Evolutionary conservation across 345 rosid species (phyloP).

Genomic region (Eutrema japonicum): DNA sequence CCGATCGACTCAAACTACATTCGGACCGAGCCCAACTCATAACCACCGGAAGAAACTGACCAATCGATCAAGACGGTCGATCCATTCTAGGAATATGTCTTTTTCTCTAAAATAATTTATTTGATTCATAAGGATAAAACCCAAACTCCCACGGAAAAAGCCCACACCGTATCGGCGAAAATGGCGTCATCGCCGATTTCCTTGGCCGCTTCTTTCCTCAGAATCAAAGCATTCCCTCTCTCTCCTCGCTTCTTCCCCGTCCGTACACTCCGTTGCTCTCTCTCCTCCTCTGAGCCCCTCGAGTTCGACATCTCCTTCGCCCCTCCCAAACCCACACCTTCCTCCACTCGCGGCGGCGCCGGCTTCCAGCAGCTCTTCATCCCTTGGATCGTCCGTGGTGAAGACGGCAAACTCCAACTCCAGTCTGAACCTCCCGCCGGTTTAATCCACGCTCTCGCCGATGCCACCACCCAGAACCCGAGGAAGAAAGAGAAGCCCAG

Average conservation of each 20-base stretch:
- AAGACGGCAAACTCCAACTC: conserved; percentile 77
- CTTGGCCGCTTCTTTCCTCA: conserved; percentile 49
- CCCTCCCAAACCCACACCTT: conserved; percentile 65
- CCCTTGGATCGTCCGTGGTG: conserved; percentile 95
- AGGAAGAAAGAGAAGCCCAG: conserved; percentile 56
- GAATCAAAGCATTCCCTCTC: conserved; percentile 41
- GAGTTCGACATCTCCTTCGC: conserved; percentile 88
- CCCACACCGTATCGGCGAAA: conserved; percentile 36
- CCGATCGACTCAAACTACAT: neutral
- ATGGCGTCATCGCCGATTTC: conserved; percentile 52
- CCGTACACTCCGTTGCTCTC: conserved; percentile 51
- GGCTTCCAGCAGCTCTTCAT: conserved; percentile 56
- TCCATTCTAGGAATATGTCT: neutral
- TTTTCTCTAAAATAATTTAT: no score
- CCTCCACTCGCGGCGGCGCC: conserved; percentile 25
- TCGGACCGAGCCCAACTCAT: neutral
- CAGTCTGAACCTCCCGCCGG: conserved; percentile 73
- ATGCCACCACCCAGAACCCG: conserved; percentile 60
- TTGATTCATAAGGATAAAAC: conserved; percentile 7
- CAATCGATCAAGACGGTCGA: neutral
- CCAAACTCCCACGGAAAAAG: conserved; percentile 8
- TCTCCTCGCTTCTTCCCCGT: conserved; percentile 43
- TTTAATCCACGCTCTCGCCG: conserved; percentile 65
- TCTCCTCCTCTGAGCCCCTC: conserved; percentile 42
- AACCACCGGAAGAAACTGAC: neutral